Conservation (phyloP, 1,284 basidiomycete species). For the Apiotrichum laibachii region DNA sequence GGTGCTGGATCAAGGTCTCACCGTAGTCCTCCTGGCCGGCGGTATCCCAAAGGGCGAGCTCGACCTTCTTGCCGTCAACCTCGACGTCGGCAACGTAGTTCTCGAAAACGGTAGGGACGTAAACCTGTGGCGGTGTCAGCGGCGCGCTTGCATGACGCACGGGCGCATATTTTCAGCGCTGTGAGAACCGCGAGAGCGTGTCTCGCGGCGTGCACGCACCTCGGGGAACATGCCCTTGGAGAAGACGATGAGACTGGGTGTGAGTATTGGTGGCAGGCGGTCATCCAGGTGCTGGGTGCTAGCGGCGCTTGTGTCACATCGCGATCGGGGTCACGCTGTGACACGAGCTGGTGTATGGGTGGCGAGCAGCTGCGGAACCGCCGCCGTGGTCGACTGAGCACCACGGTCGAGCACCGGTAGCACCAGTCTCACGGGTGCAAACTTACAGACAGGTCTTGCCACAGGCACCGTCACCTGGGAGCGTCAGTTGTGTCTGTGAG, state of each 20-base stretch:
- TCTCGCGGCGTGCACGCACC: conserved; percentile 54
- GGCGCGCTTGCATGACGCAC: background rate
- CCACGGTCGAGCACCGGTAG: conserved; percentile 3
- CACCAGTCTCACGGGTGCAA: conserved; percentile 1
- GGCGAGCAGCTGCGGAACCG: too few relatives aligned
- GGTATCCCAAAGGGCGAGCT: conserved; percentile 93
- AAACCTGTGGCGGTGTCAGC: conserved; percentile 12
- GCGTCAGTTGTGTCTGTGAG: conserved; percentile 10
- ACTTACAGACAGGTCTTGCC: conserved; percentile 58
- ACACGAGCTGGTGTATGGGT: too few relatives aligned
- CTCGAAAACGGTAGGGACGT: conserved; percentile 79
- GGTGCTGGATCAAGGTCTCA: conserved; percentile 18
- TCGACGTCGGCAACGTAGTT: conserved; percentile 80
- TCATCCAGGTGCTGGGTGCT: background rate
- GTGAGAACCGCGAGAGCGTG: background rate
- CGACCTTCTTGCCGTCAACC: conserved; percentile 86
- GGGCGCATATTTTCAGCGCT: background rate
- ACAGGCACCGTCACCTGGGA: conserved; percentile 55
- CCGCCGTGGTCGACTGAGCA: too few relatives aligned
- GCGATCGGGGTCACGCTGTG: too few relatives aligned
- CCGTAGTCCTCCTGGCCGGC: conserved; percentile 77
- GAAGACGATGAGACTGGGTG: conserved; percentile 54
- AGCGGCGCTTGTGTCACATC: background rate
- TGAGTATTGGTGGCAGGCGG: background rate
- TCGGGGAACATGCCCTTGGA: conserved; percentile 88